Evolutionary conservation across 1,139 yeast species (phyloP).

Genomic region (Debaryomycetaceae sp.): DNA sequence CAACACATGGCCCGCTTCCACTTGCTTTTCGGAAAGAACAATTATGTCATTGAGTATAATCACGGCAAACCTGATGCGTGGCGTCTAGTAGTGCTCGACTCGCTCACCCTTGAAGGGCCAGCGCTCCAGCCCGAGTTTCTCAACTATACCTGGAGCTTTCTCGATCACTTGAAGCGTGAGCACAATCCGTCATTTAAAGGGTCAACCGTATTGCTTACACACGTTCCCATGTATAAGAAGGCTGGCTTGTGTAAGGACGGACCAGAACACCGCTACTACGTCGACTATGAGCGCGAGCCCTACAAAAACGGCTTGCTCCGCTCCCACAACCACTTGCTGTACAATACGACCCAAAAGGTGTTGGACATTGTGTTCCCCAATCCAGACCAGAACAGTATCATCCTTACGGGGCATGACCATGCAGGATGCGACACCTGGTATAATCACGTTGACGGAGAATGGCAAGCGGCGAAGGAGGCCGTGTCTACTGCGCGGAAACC

Average conservation of each 20-base stretch:
- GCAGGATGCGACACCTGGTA: conserved; percentile 79
- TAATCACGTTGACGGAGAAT: conserved; percentile 31
- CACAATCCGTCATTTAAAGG: conserved; percentile 49
- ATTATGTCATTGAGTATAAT: conserved; percentile 66
- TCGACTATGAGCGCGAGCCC: conserved; percentile 48
- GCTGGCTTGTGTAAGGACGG: conserved; percentile 83
- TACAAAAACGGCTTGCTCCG: conserved; percentile 60
- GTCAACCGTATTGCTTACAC: conserved; percentile 74
- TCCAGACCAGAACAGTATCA: conserved; percentile 55
- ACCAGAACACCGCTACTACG: conserved; percentile 55
- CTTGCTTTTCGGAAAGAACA: conserved; percentile 69
- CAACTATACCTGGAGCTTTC: conserved; percentile 60
- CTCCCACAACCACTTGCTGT: conserved; percentile 78
- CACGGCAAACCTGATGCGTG: conserved; percentile 55
- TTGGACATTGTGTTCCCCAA: conserved; percentile 59
- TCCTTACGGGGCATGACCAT: conserved; percentile 93
- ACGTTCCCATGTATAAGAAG: conserved; percentile 76
- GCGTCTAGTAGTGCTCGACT: conserved; percentile 78
- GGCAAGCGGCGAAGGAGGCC: conserved; percentile 47
- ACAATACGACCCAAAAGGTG: conserved; percentile 55
- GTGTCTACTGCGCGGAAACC: conserved; percentile 16
- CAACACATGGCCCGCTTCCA: conserved; percentile 80
- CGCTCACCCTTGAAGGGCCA: conserved; percentile 84
- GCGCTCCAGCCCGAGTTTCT: conserved; percentile 65
- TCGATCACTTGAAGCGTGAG: conserved; percentile 41